These are phyloP conservation scores for Exophiala aquamarina DNA, from an alignment of 2,329 filamentous ascomycete species.

Conservation along the genomic window DNA sequence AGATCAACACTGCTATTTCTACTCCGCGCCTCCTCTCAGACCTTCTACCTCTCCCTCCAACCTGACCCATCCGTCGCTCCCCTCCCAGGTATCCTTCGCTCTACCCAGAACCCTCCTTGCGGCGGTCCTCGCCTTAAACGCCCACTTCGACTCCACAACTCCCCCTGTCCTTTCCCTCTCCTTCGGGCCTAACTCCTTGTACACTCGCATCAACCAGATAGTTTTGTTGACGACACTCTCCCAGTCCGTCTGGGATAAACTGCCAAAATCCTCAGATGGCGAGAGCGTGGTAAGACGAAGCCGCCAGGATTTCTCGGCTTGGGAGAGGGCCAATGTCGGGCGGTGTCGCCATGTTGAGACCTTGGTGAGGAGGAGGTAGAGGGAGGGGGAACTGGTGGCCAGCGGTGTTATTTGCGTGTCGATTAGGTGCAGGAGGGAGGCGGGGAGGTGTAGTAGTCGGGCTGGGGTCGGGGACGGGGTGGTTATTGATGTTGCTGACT, in stretches of 20 bases:
- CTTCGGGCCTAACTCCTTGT: conserved; percentile 71
- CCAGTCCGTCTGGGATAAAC: conserved; percentile 64
- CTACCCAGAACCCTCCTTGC: conserved; percentile 80
- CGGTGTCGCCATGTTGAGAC: conserved; percentile 73
- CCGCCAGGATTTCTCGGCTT: conserved; percentile 88
- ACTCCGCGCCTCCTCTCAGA: conserved; percentile 1
- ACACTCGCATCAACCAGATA: conserved; percentile 74
- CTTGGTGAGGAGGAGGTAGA: conserved; percentile 74
- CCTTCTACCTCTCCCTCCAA: conserved; percentile 29
- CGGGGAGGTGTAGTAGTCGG: conserved; percentile 52
- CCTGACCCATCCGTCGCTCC: conserved; percentile 36
- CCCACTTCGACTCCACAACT: conserved; percentile 77
- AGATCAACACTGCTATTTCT: background rate
- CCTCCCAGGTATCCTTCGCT: conserved; percentile 72
- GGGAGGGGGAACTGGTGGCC: conserved; percentile 73
- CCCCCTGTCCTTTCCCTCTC: conserved; percentile 50
- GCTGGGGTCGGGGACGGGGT: conserved; percentile 30
- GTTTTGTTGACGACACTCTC: conserved; percentile 73
- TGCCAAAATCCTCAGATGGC: conserved; percentile 9
- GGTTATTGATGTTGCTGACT: conserved; percentile 38
- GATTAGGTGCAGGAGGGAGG: conserved; percentile 64
- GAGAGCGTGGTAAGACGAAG: conserved; percentile 37
- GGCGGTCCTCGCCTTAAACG: conserved; percentile 81
- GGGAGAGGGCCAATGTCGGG: conserved; percentile 71
- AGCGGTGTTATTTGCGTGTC: conserved; percentile 75